Percentiles rank a stretch among this genome's conserved stretches.
Conservation (phyloP, 2,329 filamentous ascomycete species). For the Clarireedia hainanense region DNA sequence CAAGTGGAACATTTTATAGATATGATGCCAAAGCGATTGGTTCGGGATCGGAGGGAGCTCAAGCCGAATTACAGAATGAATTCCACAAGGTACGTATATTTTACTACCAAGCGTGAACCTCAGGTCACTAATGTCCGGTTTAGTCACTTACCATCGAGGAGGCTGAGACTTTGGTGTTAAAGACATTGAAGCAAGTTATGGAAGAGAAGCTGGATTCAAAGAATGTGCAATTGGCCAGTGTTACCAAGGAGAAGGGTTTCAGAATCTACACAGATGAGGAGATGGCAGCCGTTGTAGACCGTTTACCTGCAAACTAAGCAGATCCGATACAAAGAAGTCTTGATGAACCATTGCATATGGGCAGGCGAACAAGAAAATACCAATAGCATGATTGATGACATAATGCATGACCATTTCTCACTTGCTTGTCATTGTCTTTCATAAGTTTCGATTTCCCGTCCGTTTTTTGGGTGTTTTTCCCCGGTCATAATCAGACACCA, state of each 20-base stretch:
- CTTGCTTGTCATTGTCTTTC: no score
- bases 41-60: slow-evolving; percentile 91
- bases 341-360: slow-evolving; percentile 1
- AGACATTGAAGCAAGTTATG: slow-evolving; percentile 99
- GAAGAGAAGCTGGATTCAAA: slow-evolving; percentile 99
- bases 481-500: no score
- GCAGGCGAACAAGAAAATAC: slow-evolving; percentile 2
- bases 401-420: background rate
- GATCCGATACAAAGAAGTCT: slow-evolving; percentile 1
- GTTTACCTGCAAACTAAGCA: slow-evolving; percentile 58
- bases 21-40: slow-evolving; percentile 99
- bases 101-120: background rate
- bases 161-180: slow-evolving; percentile 89
- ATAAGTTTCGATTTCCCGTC: background rate
- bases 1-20: slow-evolving; percentile 95
- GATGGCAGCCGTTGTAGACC: slow-evolving; percentile 87
- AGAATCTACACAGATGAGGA: slow-evolving; percentile 97
- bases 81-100: slow-evolving; percentile 68
- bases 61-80: slow-evolving; percentile 96
- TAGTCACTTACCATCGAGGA: slow-evolving; percentile 84
- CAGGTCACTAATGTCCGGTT: background rate
- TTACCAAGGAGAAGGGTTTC: slow-evolving; percentile 96
- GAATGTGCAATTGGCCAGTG: slow-evolving; percentile 96
- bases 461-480: background rate
- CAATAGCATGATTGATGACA: slow-evolving; percentile 7